Base-by-base conservation (phyloP, 208 protist genomes). In the Acanthamoeba triangularis region DNA sequence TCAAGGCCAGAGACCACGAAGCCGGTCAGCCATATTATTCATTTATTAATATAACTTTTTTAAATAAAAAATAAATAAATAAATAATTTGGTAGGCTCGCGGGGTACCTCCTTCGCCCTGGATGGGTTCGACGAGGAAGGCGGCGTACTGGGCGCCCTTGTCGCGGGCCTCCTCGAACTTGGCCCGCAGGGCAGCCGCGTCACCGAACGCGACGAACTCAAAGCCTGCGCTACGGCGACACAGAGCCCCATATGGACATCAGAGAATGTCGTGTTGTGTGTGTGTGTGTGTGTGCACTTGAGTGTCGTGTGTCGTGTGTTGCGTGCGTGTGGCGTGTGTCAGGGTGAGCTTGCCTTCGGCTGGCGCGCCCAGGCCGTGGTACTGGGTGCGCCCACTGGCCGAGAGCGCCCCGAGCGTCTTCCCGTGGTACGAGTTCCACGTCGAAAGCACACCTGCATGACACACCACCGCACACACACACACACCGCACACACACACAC, bases 61-160 rank as follows among this genome's bases (percentile, higher is more conserved):
- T 10, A 33, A 10, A 74, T 10, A 35, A 16, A 74, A 23, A 3
- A 11, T 16, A n/a, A 74, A 1, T 33, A 23, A n/a, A 11, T 2
- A 23, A 35, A 67, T 5, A 10, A 23, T 7, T 20, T 25, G 25
- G 3, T 30, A 44, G 3, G 67, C 16, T 10, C 28, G 14, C 14
- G 14, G n/a, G 14, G 10, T 41, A 56, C 98, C 99, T 30, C 98
- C 99, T 95, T 99, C 99, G 78, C 98, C 98, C 97, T 99, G 99
- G 96, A 99, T 99, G 44, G 99, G 99, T 95, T 99, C 99, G 14
- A 98, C 82, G 18, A 99, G 96, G 90, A 99, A 99, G 20, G 90
- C 99, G 82, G 90, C 94, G 44, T 76, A 93, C 44, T 93, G 87
- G 37, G 35, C 59, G 61, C 65, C 28, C 59, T n/a, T 56, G 25